Base-by-base conservation (phyloP, 1,139 yeast genomes). In the Diutina neorugosa region DNA sequence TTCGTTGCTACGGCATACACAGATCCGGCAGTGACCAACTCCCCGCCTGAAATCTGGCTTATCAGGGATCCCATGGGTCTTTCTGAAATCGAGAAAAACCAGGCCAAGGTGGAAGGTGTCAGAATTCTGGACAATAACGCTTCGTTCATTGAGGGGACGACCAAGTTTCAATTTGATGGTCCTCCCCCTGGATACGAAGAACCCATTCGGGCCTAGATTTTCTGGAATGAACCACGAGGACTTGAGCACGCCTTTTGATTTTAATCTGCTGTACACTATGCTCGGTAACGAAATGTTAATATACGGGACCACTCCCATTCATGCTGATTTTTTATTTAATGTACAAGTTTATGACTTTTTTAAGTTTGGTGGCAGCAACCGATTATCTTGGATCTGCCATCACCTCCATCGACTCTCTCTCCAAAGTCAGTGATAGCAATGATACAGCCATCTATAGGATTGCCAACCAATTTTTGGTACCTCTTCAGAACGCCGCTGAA, bases 31-130 rank as follows among this genome's bases (percentile, higher is more conserved):
- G 82, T 85, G 41, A 70, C 69, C 23, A 84, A 80, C 49, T 75
- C 73, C 37, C 82, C 78, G 59, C 88, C 89, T 16, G 78, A 78
- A 50, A 73, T 84, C 53, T 86, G 94, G 94, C 71, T 84, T 57
- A 81, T 86, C 47, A 73, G 68, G 57, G 94, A 86, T 65, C 76
- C 80, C 27, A 69, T 84, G 78, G 93, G 93, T 20, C 74, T 86
- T 50, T 79, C 88, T 3, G 77, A 74, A 54, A 74, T 76, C 55
- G 83, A 81, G 63, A 81, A 82, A 62, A 73, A 71, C 51, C 76
- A 79, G 60, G 79, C 88, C n/a, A 63, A 70, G 40, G 81, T 77
- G 50, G 69, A 76, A 49, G 77, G 76, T 25, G 81, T 84, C 44
- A 77, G 78, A 55, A 83, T 82, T 19, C 69, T 76, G 54, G 85